phyloP scores from a whole-genome alignment of 1,139 yeast species.

The Kodamaea plutei region DNA sequence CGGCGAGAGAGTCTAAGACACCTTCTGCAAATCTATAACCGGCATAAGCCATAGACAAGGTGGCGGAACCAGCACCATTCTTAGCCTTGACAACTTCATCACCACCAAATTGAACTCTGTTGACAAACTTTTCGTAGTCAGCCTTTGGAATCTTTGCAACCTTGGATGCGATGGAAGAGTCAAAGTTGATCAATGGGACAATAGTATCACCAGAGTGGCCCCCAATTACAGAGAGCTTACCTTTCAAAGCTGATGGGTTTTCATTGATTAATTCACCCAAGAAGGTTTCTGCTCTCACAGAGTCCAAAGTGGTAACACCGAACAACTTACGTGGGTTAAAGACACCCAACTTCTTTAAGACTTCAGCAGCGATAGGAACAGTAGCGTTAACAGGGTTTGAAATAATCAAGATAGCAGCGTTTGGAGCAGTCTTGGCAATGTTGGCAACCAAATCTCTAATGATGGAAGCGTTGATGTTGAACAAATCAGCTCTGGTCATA shows the following conservation, averaged over 20 bases:
- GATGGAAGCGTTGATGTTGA: conserved; percentile 69
- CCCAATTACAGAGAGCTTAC: conserved; percentile 60
- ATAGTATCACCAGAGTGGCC: conserved; percentile 79
- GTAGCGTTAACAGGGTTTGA: conserved; percentile 76
- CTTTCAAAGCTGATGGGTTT: conserved; percentile 36
- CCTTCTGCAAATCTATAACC: conserved; percentile 63
- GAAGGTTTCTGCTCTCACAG: conserved; percentile 68
- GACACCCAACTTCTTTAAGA: conserved; percentile 56
- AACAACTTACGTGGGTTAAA: conserved; percentile 61
- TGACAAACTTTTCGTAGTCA: conserved; percentile 42
- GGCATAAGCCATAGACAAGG: conserved; percentile 74
- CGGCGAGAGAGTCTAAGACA: conserved; percentile 41
- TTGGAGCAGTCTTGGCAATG: conserved; percentile 55
- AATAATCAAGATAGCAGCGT: conserved; percentile 61
- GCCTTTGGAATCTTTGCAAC: conserved; percentile 27
- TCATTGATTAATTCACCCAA: conserved; percentile 40
- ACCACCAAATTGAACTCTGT: conserved; percentile 73
- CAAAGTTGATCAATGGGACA: conserved; percentile 49
- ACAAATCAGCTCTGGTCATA: conserved; percentile 74
- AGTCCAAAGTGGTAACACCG: conserved; percentile 72
- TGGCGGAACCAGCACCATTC: conserved; percentile 74
- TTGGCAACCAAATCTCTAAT: conserved; percentile 57
- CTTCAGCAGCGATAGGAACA: conserved; percentile 73
- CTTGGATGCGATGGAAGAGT: conserved; percentile 22
- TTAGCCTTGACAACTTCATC: conserved; percentile 79